Conservation (phyloP, 352 stramenopile species). For the Phytopythium cucurbitacearum region DNA sequence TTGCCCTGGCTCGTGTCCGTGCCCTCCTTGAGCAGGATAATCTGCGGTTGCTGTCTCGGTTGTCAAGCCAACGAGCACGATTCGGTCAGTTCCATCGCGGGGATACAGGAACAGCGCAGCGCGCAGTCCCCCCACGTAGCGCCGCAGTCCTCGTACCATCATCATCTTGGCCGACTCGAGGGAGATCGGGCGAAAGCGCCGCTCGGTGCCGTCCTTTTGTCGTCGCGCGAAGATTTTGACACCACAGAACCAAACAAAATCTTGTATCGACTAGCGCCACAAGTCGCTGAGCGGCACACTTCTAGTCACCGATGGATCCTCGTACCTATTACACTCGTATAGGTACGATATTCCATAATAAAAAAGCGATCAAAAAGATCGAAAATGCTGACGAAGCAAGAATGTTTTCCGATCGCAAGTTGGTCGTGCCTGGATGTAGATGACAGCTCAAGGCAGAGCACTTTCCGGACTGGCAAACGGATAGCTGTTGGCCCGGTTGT, state of each 20-base stretch:
- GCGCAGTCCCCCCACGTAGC: no score
- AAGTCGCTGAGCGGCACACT: neutral
- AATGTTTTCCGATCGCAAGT: no score
- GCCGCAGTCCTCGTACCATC: constrained; percentile 20
- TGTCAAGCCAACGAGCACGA: neutral
- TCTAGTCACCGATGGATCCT: neutral
- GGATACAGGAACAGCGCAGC: neutral
- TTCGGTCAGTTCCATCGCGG: neutral
- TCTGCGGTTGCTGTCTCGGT: constrained; percentile 87
- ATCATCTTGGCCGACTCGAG: constrained; percentile 11
- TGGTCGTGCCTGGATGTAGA: no score
- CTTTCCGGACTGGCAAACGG: no score
- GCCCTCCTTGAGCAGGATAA: constrained; percentile 98
- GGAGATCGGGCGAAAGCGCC: neutral
- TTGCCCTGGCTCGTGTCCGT: constrained; percentile 98
- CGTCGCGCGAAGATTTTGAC: constrained; percentile 4
- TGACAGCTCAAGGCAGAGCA: no score
- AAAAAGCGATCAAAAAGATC: neutral
- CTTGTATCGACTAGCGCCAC: neutral
- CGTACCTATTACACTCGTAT: neutral
- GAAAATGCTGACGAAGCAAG: no score
- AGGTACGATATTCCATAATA: neutral
- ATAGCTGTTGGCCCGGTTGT: no score
- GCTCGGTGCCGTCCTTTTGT: neutral
- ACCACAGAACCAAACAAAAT: constrained; percentile 8